Evolutionary conservation across 148 eudicot species (phyloP), one percentile per base, ranked within the genome.

Genomic region (Talinum fruticosum): DNA sequence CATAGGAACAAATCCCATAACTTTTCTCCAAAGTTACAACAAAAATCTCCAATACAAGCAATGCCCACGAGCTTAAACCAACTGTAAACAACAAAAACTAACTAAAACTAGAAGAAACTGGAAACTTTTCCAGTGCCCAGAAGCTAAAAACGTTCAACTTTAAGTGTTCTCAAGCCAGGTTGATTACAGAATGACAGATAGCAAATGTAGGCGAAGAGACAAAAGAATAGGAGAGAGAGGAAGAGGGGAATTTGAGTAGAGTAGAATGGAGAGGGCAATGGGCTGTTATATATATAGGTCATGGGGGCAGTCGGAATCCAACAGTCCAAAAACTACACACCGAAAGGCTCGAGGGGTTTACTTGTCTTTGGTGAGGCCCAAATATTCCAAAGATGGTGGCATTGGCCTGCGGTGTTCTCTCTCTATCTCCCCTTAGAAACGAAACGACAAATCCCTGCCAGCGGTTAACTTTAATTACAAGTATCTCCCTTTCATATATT

Each of bases 211-310:
- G 68, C 23, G 28, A 36, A 35, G 38, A 12, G 26, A 21, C 21
- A 36, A 69, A 7, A 26, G 8, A 23, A 57, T 49, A 47, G 35
- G 28, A 72, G 28, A 24, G 44, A 59, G 37, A 47, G 76, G 24
- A 73, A 65, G 29, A 64, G 71, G 29, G 81, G 65, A 70, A 65
- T 23, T 54, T 54, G 62, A 54, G 62, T 54, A 41, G 47, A 75
- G 79, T 36, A 82, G 81, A 66, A 66, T 71, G 86, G 71, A 71
- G 79, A 71, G 86, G 66, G 37, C 45, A 53, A 32, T 33, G 62
- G 78, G 80, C 13, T 10, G 66, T 38, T 62, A 86, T 62, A 86
- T 91, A 84, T 87, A 87, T 89, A 89, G 87, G 87, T 80, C 83
- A 66, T 88, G 89, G 78, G 78, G 74, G 72, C 70, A 26, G 69